Conservation (phyloP, 2,329 filamentous ascomycete species). For the Colletotrichum gloeosporioides region DNA sequence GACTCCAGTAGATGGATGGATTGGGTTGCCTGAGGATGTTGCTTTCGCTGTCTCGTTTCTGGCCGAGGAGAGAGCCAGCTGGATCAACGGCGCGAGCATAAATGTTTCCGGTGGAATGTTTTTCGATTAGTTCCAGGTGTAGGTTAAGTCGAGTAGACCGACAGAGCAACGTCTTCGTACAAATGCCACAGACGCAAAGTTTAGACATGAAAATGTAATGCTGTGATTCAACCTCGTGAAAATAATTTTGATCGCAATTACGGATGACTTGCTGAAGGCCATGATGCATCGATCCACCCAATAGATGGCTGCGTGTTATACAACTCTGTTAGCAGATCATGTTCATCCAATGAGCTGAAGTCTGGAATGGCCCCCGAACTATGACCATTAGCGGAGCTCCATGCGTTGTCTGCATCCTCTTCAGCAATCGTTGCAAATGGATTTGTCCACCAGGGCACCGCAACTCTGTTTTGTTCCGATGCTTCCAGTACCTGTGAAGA, state of each 20-base stretch:
- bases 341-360: neutral
- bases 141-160: neutral
- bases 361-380: neutral
- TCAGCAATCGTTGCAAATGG: neutral
- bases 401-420: neutral
- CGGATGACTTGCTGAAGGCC: neutral
- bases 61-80: conserved; percentile 47
- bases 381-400: neutral
- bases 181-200: rapidly evolving
- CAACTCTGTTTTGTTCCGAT: neutral
- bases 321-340: neutral
- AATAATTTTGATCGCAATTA: neutral
- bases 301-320: neutral
- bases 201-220: neutral
- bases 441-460: neutral
- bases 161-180: neutral
- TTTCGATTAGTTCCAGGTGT: neutral
- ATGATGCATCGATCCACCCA: neutral
- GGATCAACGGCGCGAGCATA: conserved; percentile 48
- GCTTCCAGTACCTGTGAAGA: neutral
- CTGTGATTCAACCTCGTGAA: neutral
- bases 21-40: conserved; percentile 50
- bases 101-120: conserved; percentile 31
- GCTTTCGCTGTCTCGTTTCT: conserved; percentile 51
- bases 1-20: conserved; percentile 45